These are phyloP conservation scores for Fusarium pseudoanthophilum DNA, from an alignment of 2,329 filamentous ascomycete species.

Conservation along the genomic window DNA sequence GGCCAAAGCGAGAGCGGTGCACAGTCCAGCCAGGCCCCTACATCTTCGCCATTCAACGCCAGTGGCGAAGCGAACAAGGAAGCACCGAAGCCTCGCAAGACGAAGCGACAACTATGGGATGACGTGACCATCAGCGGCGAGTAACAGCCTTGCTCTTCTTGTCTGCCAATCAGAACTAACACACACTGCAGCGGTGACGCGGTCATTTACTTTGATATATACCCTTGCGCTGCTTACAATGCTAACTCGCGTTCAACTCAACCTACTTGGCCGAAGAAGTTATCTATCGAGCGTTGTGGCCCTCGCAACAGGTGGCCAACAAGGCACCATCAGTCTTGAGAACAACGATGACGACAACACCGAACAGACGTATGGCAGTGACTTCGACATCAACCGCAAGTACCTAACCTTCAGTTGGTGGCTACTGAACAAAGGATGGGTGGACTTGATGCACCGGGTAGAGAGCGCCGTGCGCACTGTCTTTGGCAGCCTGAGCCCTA, in stretches of 20 bases:
- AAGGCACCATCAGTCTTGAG: conserved; percentile 86
- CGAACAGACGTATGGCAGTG: conserved; percentile 86
- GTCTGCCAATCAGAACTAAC: conserved; percentile 14
- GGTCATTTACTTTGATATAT: conserved; percentile 92
- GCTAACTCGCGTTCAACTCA: conserved; percentile 94
- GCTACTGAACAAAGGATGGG: conserved; percentile 91
- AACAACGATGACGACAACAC: conserved; percentile 91
- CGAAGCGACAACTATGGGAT: conserved; percentile 95
- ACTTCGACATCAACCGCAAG: conserved; percentile 94
- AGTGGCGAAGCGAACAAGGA: conserved; percentile 50
- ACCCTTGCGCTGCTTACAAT: conserved; percentile 89
- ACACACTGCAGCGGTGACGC: conserved; percentile 76
- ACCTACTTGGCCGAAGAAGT: conserved; percentile 92
- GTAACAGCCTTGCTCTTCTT: conserved; percentile 47
- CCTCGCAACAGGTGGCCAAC: conserved; percentile 78
- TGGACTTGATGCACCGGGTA: conserved; percentile 82
- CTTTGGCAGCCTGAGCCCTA: conserved; percentile 88
- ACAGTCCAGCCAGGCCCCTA: conserved; percentile 80
- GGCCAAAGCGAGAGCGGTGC: conserved; percentile 84
- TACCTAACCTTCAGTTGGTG: conserved; percentile 99
- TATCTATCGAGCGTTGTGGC: conserved; percentile 97
- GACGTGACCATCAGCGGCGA: conserved; percentile 95
- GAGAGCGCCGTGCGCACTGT: conserved; percentile 87
- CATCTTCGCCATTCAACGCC: conserved; percentile 62
- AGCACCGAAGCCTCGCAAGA: conserved; percentile 69